These are phyloP conservation scores for Bruguiera sexangula DNA, from an alignment of 345 rosid genomes.

Conservation along the genomic window DNA sequence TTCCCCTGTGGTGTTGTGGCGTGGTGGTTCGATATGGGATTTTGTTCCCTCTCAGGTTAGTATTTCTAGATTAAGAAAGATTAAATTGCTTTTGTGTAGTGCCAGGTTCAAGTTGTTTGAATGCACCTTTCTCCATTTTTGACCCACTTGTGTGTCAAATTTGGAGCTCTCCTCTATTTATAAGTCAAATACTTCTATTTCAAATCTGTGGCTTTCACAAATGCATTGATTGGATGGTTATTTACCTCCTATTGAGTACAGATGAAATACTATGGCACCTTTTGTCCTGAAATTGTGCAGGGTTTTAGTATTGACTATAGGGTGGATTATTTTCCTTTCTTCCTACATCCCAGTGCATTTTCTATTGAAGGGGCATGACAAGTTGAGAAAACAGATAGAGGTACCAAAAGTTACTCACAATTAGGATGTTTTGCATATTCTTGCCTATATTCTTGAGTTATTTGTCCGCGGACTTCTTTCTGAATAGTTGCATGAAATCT, in stretches of 20 bases:
- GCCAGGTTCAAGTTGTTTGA: neutral
- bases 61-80: neutral
- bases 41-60: constrained; percentile 83
- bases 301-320: constrained; percentile 66
- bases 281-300: constrained; percentile 41
- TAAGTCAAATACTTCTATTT: too few relatives aligned
- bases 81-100: neutral
- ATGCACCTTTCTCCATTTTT: neutral
- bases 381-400: constrained; percentile 80
- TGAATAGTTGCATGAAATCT: neutral
- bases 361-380: constrained; percentile 75
- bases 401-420: constrained; percentile 22
- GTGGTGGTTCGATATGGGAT: constrained; percentile 76
- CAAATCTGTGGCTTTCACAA: neutral
- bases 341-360: constrained; percentile 67
- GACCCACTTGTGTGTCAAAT: neutral
- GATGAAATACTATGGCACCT: neutral
- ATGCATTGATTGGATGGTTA: neutral
- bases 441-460: neutral
- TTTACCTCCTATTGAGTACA: neutral
- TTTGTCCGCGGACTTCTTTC: too few relatives aligned
- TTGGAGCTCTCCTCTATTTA: neutral
- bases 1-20: constrained; percentile 91
- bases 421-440: neutral
- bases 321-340: constrained; percentile 91